Conservation (phyloP, 768 basidiomycete genomes). For the Imleria badia region DNA sequence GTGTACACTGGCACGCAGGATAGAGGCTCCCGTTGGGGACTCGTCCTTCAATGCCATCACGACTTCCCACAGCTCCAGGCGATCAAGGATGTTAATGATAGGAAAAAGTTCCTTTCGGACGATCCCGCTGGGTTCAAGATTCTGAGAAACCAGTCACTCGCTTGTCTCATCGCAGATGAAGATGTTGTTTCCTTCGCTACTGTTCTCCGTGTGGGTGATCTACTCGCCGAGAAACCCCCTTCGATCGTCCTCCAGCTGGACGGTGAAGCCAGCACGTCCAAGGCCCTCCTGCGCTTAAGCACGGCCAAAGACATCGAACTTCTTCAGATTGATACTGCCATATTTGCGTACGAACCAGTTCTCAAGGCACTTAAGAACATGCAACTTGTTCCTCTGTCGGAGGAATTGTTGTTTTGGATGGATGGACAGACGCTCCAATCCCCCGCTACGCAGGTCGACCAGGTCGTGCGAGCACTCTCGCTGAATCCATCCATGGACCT, state of each 20-base stretch:
- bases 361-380: conserved; percentile 55
- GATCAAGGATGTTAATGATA: conserved; percentile 32
- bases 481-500: conserved; percentile 41
- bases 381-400: conserved; percentile 44
- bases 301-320: conserved; percentile 38
- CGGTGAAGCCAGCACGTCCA: conserved; percentile 40
- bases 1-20: conserved; percentile 37
- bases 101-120: conserved; percentile 39
- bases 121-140: conserved; percentile 36
- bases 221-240: conserved; percentile 48
- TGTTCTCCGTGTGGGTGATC: conserved; percentile 53
- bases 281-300: conserved; percentile 43
- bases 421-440: conserved; percentile 19
- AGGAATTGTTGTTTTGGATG: conserved; percentile 58
- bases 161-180: conserved; percentile 50
- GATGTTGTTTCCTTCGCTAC: conserved; percentile 54
- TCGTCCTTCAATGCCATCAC: conserved; percentile 37
- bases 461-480: conserved; percentile 30
- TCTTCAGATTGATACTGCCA: conserved; percentile 59
- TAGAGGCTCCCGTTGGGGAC: conserved; percentile 40
- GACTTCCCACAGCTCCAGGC: conserved; percentile 39
- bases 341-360: conserved; percentile 65
- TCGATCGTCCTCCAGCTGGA: conserved; percentile 56
- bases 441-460: conserved; percentile 1
- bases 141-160: conserved; percentile 54